These are phyloP conservation scores for Parietaria judaica DNA, from an alignment of 306 rosid genomes.

Conservation along the genomic window DNA sequence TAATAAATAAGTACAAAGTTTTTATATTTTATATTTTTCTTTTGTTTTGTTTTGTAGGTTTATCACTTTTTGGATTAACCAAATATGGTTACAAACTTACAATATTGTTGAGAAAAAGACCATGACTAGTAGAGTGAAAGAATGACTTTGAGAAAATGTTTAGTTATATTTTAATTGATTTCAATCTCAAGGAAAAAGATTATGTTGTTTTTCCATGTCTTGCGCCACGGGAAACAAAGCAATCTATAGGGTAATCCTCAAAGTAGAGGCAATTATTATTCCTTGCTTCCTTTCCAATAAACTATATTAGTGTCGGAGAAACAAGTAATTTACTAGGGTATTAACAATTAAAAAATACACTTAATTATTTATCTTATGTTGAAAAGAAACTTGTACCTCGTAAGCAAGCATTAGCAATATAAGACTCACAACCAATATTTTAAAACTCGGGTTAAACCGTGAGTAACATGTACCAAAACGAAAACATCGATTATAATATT, in stretches of 20 bases:
- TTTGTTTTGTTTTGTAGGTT: slow-evolving; percentile 6
- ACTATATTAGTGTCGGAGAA: slow-evolving; percentile 1
- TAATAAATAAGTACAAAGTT: no score
- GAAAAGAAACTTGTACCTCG: no score
- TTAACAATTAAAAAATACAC: background rate
- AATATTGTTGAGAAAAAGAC: background rate
- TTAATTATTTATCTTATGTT: no score
- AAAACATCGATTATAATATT: no score
- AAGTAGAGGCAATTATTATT: slow-evolving; percentile 10
- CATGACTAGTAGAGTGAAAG: background rate
- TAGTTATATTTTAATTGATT: no score
- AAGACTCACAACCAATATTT: no score
- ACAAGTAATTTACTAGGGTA: background rate
- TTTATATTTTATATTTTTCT: background rate
- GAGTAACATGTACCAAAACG: background rate
- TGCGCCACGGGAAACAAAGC: slow-evolving; percentile 10
- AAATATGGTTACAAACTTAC: no score
- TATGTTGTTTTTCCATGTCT: slow-evolving; percentile 10
- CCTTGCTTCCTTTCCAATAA: slow-evolving; percentile 11
- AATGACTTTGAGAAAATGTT: background rate
- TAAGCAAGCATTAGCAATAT: no score
- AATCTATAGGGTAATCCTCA: slow-evolving; percentile 7
- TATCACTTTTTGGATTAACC: background rate
- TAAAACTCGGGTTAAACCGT: no score
- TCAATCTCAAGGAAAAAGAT: slow-evolving; percentile 5